These are phyloP conservation scores for Pseudogymnoascus sp. DNA, from an alignment of 2,329 filamentous ascomycete genomes.

Conservation along the genomic window DNA sequence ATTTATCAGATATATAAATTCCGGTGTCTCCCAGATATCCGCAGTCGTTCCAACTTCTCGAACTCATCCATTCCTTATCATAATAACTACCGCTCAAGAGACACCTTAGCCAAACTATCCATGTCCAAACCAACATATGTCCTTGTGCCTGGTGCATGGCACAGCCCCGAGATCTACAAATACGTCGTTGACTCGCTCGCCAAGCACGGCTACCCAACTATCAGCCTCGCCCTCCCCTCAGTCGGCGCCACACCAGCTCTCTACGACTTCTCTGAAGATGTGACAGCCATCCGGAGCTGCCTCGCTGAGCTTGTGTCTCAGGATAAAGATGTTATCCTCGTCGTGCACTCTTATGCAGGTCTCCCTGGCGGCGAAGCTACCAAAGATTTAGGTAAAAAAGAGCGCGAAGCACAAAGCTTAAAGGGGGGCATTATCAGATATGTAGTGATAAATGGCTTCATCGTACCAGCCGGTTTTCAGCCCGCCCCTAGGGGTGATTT, in stretches of 20 bases:
- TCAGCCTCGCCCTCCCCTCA: constrained; percentile 9
- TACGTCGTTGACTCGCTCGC: not conserved
- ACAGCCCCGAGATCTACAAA: not conserved
- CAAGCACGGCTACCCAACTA: not conserved
- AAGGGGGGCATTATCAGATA: not conserved
- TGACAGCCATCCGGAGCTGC: not conserved
- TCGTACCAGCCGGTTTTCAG: not conserved
- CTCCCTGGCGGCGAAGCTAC: constrained; percentile 22
- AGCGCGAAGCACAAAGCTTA: constrained; percentile 14
- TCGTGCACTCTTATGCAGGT: constrained; percentile 22
- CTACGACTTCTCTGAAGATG: constrained; percentile 13
- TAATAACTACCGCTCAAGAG: not conserved
- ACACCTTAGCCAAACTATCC: not conserved
- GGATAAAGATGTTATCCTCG: constrained; percentile 21
- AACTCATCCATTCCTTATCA: not conserved
- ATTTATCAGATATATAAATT: not conserved
- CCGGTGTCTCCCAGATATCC: not conserved
- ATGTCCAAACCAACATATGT: not conserved
- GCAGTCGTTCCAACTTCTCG: not conserved
- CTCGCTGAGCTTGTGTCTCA: not conserved
- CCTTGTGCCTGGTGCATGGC: not conserved
- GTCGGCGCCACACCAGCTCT: constrained; percentile 10
- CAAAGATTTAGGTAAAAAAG: constrained; percentile 19
- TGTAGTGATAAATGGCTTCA: not conserved
- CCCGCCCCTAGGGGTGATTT: not conserved